Base-by-base conservation (phyloP, 2,329 filamentous ascomycete genomes). In the Botryosphaeria agaves region DNA sequence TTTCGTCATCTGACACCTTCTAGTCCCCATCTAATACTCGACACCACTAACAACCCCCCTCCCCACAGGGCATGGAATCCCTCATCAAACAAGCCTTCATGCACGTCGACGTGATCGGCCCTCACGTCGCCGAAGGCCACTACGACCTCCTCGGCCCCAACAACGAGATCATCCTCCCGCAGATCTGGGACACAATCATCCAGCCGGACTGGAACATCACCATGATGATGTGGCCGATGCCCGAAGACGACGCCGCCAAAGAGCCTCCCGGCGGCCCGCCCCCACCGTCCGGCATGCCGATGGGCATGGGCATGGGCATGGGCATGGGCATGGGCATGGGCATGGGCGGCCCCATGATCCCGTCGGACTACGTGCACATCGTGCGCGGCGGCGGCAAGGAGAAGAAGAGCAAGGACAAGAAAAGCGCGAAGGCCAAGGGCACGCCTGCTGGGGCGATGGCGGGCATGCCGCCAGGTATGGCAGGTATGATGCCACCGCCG, bases 201-300 rank as follows among this genome's bases (percentile, higher is more conserved):
- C 49, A 62, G 38, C 59, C 59, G 2, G 59, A 59, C 38, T 61
- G 56, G 57, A 45, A 53, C 28, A 55, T 63, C 34, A 58, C 47
- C 7, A 62, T 62, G 58, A 55, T 59, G 37, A 57, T 62, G 46
- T 62, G 59, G 58, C 59, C 59, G 0, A 55, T 61, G 47, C 47
- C 51, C 7, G 52, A 58, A 23, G 12, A 23, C 9, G 21, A 23
- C 9, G 21, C 9, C 9, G 21, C 9, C 9, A 23, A 23, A 23
- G 21, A 7, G 9, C n/a, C n/a, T n/a, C n/a, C n/a, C n/a, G n/a
- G n/a, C n/a, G n/a, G 12, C 9, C 21, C 21, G 21, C 9, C 21
- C 4, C 21, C 21, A 23, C 12, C 7, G 7, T 23, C 7, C n/a
- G 21, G 9, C 21, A 12, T 23, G 4, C 21, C 21, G 12, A 12